Evolutionary conservation across 768 basidiomycete species (phyloP), one percentile per base, ranked within the genome.

Genomic region (Boletus reticulatus): DNA sequence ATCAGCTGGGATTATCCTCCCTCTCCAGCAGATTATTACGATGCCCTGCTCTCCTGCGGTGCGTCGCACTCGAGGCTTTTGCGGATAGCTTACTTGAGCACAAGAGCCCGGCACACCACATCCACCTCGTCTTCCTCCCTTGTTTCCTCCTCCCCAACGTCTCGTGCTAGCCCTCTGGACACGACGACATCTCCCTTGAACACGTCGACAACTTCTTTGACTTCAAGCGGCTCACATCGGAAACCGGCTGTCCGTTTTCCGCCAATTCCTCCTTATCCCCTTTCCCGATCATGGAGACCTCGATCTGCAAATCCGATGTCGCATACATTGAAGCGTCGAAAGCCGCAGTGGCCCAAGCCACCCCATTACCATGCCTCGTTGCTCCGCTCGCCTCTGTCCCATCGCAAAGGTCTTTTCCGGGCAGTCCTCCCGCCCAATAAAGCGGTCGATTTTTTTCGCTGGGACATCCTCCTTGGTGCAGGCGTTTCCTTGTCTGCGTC

Each of bases 301-400:
- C 54, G 51, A 54, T 61, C 60, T 17, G 10, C 53, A 44, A 44
- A 56, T 55, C 50, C 56, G 5, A 43, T 39, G 4, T 9, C 57
- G 0, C 59, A 59, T 20, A 41, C 48, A 31, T 32, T 59, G 19
- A 59, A 54, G 31, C 57, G 56, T 38, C 55, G 56, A 42, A 55
- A 58, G 24, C 42, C 59, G 1, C 63, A 51, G 6, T 67, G 59
- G 64, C 45, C 67, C 43, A 70, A 68, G 7, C 68, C 63, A 12
- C 67, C 67, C 20, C 62, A 70, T 32, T 68, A 69, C 39, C 67
- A 69, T 4, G 59, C 68, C 32, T 57, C 68, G 10, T 17, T 69
- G 12, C 67, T 69, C 45, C 68, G 67, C 11, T 60, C 66, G 0
- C 62, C 67, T 38, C 42, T 70, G 0, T 63, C 68, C 9, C 61